phyloP scores from a whole-genome alignment of 163 green algal species.

The Chlamydomonas reinhardtii region DNA sequence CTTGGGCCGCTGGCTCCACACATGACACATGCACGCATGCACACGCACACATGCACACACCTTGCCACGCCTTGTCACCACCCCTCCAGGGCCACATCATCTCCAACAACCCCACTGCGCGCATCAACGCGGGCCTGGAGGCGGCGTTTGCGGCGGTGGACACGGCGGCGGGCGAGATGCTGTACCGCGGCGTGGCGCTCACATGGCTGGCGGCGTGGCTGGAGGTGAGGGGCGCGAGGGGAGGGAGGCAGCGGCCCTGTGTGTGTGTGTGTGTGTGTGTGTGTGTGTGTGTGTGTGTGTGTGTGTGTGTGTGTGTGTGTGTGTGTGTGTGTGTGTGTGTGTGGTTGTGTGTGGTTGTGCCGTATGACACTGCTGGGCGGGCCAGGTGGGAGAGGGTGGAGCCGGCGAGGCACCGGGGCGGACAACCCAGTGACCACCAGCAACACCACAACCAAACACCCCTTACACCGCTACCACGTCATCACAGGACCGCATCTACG shows the following conservation, averaged over 20 bases:
- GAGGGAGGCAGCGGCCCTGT: background rate
- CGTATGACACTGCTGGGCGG: too few relatives aligned
- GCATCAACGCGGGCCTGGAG: constrained; percentile 18
- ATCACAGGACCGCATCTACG: constrained; percentile 22
- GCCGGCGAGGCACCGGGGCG: too few relatives aligned
- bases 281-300: too few relatives aligned
- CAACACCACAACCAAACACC: background rate
- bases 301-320: too few relatives aligned
- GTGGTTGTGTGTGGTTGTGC: too few relatives aligned
- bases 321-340: too few relatives aligned
- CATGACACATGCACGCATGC: background rate
- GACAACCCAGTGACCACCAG: too few relatives aligned
- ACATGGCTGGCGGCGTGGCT: constrained; percentile 35
- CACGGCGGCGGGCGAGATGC: constrained; percentile 40
- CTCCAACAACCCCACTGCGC: constrained; percentile 53
- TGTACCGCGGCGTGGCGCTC: constrained; percentile 52
- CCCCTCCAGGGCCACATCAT: constrained; percentile 46
- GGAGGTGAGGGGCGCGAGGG: constrained; percentile 7
- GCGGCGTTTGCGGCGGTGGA: constrained; percentile 13
- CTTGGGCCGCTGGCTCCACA: too few relatives aligned
- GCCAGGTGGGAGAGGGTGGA: too few relatives aligned
- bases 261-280: background rate
- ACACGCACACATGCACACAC: background rate
- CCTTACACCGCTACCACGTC: background rate
- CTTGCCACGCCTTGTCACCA: too few relatives aligned